Evolutionary conservation across 306 rosid species (phyloP).

Genomic region (Cucurbita ficifolia): DNA sequence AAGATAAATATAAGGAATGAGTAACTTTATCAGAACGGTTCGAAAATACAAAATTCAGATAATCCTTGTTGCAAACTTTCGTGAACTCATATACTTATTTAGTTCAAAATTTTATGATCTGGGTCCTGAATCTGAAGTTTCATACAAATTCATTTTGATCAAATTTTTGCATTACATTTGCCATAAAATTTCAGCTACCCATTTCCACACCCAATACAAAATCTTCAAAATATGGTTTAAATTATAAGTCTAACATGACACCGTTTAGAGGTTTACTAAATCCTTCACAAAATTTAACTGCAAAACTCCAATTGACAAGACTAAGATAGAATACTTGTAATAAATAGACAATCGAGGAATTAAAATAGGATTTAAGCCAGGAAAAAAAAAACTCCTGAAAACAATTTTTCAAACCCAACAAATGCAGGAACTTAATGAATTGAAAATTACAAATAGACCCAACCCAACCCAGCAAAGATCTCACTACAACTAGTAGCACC

Average conservation of each 20-base stretch:
- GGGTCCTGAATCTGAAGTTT: background rate
- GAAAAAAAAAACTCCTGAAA: too few species aligned
- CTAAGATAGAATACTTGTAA: background rate
- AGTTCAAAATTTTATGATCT: background rate
- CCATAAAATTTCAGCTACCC: background rate
- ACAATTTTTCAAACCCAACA: background rate
- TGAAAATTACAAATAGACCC: background rate
- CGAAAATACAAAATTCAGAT: background rate
- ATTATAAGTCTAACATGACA: background rate
- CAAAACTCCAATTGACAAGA: background rate
- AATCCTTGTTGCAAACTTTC: too few species aligned
- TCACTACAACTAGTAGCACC: too few species aligned
- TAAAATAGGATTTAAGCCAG: background rate
- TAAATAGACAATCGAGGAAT: background rate
- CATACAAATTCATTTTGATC: background rate
- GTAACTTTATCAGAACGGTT: background rate
- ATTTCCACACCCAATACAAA: background rate
- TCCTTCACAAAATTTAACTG: too few species aligned
- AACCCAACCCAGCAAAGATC: too few species aligned
- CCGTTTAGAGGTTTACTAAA: too few species aligned
- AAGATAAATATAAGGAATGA: background rate
- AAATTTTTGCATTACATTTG: background rate
- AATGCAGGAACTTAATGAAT: background rate
- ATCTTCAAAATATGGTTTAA: background rate
- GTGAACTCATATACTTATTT: too few species aligned